phyloP scores from a whole-genome alignment of 176 grass and related monocot species.

The Bonia amplexicaulis region DNA sequence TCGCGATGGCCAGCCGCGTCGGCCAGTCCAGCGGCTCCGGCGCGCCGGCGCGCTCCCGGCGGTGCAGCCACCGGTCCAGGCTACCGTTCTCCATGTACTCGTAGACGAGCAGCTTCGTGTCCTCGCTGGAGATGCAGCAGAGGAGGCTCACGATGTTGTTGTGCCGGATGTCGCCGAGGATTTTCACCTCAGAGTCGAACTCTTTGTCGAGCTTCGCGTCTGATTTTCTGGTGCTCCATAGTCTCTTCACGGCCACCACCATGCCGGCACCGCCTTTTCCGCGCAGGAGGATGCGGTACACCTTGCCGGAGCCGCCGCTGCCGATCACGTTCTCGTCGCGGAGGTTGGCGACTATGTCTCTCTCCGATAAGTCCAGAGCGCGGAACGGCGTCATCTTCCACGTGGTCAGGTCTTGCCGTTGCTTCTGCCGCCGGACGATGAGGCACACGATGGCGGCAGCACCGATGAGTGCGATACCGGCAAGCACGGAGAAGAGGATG shows the following conservation, averaged over 20 bases:
- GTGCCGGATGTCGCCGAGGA: constrained; percentile 55
- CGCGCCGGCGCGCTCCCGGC: background rate
- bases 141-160: constrained; percentile 61
- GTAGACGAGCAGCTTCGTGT: constrained; percentile 53
- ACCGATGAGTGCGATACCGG: background rate
- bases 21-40: constrained; percentile 43
- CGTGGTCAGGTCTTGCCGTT: background rate
- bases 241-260: constrained; percentile 58
- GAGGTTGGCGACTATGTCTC: constrained; percentile 20
- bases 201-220: constrained; percentile 28
- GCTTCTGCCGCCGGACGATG: background rate
- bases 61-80: constrained; percentile 52
- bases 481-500: constrained; percentile 30
- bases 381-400: constrained; percentile 57
- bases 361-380: constrained; percentile 29
- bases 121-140: constrained; percentile 43
- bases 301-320: constrained; percentile 58
- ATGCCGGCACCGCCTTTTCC: background rate
- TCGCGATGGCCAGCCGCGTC: constrained; percentile 52
- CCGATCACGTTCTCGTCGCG: constrained; percentile 54
- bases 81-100: constrained; percentile 79
- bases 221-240: constrained; percentile 23
- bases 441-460: background rate
- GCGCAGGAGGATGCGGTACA: constrained; percentile 48
- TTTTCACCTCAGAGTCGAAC: constrained; percentile 51